Conservation (phyloP, 148 eudicot species). For the Tetragonia tetragonoides region DNA sequence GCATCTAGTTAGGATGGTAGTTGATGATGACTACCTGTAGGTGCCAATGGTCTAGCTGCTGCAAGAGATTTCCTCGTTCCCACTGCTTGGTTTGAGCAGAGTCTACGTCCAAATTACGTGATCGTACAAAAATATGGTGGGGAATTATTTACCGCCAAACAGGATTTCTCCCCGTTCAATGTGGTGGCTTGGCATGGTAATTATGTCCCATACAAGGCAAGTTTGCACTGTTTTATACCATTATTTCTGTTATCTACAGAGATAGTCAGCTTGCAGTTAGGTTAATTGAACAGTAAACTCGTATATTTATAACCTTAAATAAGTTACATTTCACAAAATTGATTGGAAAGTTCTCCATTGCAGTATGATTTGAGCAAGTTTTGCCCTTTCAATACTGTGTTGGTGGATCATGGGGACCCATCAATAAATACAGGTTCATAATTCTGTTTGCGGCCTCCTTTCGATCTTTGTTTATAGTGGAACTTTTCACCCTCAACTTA, state of each 20-base stretch:
- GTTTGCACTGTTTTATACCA: neutral
- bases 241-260: neutral
- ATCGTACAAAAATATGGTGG: conserved; percentile 94
- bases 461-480: neutral
- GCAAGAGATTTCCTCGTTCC: conserved; percentile 88
- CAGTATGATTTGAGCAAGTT: conserved; percentile 89
- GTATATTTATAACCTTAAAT: neutral
- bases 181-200: conserved; percentile 99
- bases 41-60: conserved; percentile 97
- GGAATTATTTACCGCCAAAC: conserved; percentile 90
- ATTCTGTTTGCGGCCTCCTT: neutral
- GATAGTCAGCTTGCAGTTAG: neutral
- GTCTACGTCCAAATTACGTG: conserved; percentile 57
- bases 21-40: conserved; percentile 35
- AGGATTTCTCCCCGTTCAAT: conserved; percentile 95
- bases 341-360: conserved; percentile 29
- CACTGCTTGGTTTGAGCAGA: conserved; percentile 77
- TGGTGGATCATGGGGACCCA: conserved; percentile 93
- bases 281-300: neutral
- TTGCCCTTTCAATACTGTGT: conserved; percentile 93
- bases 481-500: neutral
- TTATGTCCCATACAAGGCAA: conserved; percentile 87
- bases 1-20: neutral
- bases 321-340: conserved; percentile 16
- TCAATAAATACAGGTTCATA: conserved; percentile 87